A percentile compares a stretch with the other conserved stretches of the same genome.
Evolutionary conservation across 345 rosid genomes (phyloP).

Genomic region (Pistacia integerrima): DNA sequence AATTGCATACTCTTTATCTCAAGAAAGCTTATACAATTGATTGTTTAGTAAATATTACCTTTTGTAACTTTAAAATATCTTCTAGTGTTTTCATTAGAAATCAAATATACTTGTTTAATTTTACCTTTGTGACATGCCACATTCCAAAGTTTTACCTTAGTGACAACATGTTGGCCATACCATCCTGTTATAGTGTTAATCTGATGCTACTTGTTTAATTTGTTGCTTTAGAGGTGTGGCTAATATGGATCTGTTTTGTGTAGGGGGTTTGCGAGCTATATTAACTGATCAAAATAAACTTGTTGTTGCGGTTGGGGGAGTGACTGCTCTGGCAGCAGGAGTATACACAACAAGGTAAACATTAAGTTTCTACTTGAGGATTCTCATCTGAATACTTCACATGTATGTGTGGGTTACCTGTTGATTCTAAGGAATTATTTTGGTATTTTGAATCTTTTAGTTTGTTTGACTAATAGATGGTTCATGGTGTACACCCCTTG

Average conservation of each 20-base stretch:
- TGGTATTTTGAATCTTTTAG: neutral
- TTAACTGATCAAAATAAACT: conserved; percentile 95
- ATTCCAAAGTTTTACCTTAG: conserved; percentile 7
- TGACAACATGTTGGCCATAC: conserved; percentile 4
- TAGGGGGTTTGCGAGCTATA: conserved; percentile 90
- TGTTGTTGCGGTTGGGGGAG: conserved; percentile 92
- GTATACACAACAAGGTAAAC: conserved; percentile 90
- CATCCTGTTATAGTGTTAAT: neutral
- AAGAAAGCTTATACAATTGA: neutral
- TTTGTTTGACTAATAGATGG: neutral
- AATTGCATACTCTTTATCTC: neutral
- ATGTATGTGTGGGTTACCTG: neutral
- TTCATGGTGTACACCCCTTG: neutral
- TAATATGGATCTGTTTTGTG: conserved; percentile 20
- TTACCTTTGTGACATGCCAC: too few relatives aligned
- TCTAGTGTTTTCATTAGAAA: neutral
- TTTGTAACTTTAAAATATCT: neutral
- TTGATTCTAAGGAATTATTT: conserved; percentile 2
- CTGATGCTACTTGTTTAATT: conserved; percentile 6
- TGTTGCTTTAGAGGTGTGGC: conserved; percentile 18
- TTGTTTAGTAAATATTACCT: neutral
- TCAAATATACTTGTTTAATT: neutral
- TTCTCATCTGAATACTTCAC: neutral
- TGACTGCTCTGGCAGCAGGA: conserved; percentile 98
- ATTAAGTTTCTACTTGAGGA: conserved; percentile 9